Percentiles rank a stretch among this genome's conserved stretches.
Conservation (phyloP, 768 basidiomycete species). For the Pulveroboletus frians region DNA sequence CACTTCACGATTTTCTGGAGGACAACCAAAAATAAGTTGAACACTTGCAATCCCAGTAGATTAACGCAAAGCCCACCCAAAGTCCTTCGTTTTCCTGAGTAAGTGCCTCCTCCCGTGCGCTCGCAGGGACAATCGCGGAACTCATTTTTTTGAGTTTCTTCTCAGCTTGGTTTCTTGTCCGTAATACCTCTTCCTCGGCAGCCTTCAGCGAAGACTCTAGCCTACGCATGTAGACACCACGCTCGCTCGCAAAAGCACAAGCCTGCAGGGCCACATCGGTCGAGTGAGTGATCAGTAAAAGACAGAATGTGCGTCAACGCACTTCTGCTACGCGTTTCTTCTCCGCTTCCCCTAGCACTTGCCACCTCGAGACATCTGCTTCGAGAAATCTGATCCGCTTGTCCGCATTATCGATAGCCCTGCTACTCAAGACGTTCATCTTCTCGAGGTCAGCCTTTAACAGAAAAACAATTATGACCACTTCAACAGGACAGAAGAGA, state of each 20-base stretch:
- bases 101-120: constrained; percentile 33
- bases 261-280: constrained; percentile 21
- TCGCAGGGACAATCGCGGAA: constrained; percentile 27
- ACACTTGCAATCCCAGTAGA: no score
- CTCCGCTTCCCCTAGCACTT: constrained; percentile 35
- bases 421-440: constrained; percentile 35
- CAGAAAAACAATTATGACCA: not conserved
- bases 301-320: constrained; percentile 5
- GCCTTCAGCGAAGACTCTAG: constrained; percentile 16
- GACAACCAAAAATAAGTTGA: no score
- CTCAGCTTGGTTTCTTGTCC: constrained; percentile 49
- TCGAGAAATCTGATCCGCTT: constrained; percentile 29
- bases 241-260: constrained; percentile 29
- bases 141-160: constrained; percentile 44
- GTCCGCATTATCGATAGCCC: constrained; percentile 25
- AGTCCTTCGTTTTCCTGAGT: constrained; percentile 51
- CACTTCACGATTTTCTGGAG: constrained; percentile 77
- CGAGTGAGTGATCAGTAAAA: not conserved
- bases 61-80: constrained; percentile 41
- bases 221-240: constrained; percentile 20
- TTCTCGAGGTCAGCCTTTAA: constrained; percentile 41
- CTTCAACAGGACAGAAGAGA: not conserved
- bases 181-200: constrained; percentile 44
- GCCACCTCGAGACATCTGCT: constrained; percentile 30
- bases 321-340: constrained; percentile 39